Conservation (phyloP, 208 protist genomes). For the Trichomonas gallinae region DNA sequence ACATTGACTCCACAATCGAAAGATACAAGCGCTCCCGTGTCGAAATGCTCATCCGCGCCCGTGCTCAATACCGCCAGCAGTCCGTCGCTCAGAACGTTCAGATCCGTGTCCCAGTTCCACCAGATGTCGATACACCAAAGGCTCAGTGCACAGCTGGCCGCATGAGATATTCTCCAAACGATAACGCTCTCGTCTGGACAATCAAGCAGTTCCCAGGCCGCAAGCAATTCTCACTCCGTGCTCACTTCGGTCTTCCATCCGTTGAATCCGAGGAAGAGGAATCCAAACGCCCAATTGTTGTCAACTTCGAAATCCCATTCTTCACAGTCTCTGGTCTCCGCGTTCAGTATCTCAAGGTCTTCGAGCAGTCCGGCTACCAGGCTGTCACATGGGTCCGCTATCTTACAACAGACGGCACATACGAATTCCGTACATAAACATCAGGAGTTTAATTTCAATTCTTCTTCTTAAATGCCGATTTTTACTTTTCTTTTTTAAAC, state of each 20-base stretch:
- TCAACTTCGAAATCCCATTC: constrained; percentile 94
- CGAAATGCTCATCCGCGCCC: constrained; percentile 68
- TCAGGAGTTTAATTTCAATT: neutral
- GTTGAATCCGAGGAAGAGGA: constrained; percentile 59
- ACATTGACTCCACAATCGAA: constrained; percentile 48
- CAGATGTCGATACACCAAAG: constrained; percentile 80
- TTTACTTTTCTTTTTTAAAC: neutral
- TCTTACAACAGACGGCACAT: constrained; percentile 81
- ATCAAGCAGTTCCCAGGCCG: constrained; percentile 85
- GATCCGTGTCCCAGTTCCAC: constrained; percentile 85
- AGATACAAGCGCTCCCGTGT: constrained; percentile 69
- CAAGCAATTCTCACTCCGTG: constrained; percentile 67
- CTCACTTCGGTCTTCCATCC: constrained; percentile 80
- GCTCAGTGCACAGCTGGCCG: constrained; percentile 63
- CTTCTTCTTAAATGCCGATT: neutral
- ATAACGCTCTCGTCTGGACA: constrained; percentile 79
- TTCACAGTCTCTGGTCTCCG: constrained; percentile 89
- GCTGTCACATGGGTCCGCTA: constrained; percentile 93
- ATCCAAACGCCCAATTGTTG: constrained; percentile 71
- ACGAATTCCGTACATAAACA: constrained; percentile 57
- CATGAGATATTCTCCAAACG: constrained; percentile 83
- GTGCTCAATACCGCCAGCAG: constrained; percentile 67
- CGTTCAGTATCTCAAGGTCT: constrained; percentile 89
- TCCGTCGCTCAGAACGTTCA: constrained; percentile 83
- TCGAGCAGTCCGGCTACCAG: constrained; percentile 69